Percentiles rank a stretch among this genome's conserved stretches.
Conservation (phyloP, 2,329 filamentous ascomycete genomes). For the Arthrinium puccinioides region DNA sequence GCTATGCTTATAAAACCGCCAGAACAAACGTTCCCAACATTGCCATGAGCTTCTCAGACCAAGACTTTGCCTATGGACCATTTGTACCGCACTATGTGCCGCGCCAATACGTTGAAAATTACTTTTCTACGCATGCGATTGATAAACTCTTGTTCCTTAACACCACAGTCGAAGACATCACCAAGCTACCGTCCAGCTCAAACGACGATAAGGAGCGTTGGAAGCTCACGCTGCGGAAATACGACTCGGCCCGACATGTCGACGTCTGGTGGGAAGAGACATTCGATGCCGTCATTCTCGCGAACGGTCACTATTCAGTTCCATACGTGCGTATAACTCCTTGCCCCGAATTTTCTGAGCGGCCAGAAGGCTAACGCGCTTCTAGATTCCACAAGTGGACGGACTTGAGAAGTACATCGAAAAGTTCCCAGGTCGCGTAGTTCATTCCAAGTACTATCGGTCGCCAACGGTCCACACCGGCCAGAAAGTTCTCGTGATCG, state of each 20-base stretch:
- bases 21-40: slow-evolving; percentile 50
- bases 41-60: slow-evolving; percentile 49
- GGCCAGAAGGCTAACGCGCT: background rate
- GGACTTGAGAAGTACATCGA: slow-evolving; percentile 32
- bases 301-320: slow-evolving; percentile 27
- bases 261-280: slow-evolving; percentile 48
- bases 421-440: slow-evolving; percentile 30
- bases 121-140: slow-evolving; percentile 41
- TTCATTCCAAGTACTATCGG: slow-evolving; percentile 40
- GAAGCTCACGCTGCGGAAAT: slow-evolving; percentile 39
- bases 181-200: slow-evolving; percentile 18
- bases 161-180: slow-evolving; percentile 44
- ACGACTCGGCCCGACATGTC: slow-evolving; percentile 32
- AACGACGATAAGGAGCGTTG: slow-evolving; percentile 25
- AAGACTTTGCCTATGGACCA: slow-evolving; percentile 45
- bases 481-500: slow-evolving; percentile 30
- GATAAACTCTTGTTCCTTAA: slow-evolving; percentile 39
- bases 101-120: slow-evolving; percentile 47
- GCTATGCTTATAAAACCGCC: background rate
- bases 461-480: slow-evolving; percentile 23
- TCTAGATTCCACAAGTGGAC: slow-evolving; percentile 36
- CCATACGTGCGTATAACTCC: slow-evolving; percentile 30
- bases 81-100: slow-evolving; percentile 49
- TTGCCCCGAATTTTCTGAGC: background rate
- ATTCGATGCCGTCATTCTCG: slow-evolving; percentile 19